A percentile compares a stretch with the other conserved stretches of the same genome.
Conservation (phyloP, 257 asterid genomes). For the Solanum ossicruentum region DNA sequence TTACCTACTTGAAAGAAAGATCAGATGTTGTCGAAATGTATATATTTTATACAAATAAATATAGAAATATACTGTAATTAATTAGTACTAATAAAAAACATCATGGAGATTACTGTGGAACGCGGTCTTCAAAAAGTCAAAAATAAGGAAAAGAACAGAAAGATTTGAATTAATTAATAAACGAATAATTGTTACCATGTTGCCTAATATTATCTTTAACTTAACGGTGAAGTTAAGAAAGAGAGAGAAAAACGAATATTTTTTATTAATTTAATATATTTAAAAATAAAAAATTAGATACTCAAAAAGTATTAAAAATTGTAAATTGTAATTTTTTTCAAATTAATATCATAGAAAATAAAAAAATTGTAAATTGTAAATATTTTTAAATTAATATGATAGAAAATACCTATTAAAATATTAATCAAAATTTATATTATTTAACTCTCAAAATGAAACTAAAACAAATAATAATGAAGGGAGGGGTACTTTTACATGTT, state of each 20-base stretch:
- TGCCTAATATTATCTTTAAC: neutral
- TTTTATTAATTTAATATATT: too few species aligned
- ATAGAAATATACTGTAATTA: neutral
- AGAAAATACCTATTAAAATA: too few species aligned
- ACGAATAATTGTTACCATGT: neutral
- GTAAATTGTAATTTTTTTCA: too few species aligned
- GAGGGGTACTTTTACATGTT: too few species aligned
- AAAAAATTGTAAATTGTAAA: too few species aligned
- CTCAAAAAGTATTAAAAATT: too few species aligned
- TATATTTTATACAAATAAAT: neutral
- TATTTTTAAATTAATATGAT: too few species aligned
- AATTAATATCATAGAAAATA: too few species aligned
- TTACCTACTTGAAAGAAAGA: neutral
- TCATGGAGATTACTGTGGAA: neutral
- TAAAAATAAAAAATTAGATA: too few species aligned
- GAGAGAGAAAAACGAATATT: neutral
- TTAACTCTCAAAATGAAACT: too few species aligned
- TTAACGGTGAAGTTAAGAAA: neutral
- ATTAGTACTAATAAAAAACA: neutral
- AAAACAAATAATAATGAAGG: too few species aligned
- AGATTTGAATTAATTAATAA: neutral
- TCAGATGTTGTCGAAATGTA: neutral
- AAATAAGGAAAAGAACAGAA: neutral
- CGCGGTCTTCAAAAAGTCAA: neutral
- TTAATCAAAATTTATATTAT: too few species aligned